These are phyloP conservation scores for Russula emetica DNA, from an alignment of 768 basidiomycete species.

Conservation along the genomic window DNA sequence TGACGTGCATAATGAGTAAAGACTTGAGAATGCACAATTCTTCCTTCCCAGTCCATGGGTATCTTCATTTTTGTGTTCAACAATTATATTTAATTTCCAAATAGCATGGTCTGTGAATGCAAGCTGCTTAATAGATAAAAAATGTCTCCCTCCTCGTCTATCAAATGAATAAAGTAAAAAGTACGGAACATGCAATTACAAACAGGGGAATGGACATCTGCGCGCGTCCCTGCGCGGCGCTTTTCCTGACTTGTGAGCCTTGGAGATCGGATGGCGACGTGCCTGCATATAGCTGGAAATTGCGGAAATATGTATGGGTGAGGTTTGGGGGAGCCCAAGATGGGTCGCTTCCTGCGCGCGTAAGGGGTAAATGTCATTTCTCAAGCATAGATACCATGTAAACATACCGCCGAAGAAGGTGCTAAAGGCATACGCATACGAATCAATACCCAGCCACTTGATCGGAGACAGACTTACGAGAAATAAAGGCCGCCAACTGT, in stretches of 20 bases:
- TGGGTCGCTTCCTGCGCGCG: conserved; percentile 49
- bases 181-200: conserved; percentile 1
- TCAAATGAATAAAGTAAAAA: conserved; percentile 7
- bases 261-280: conserved; percentile 24
- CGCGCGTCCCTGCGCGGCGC: neutral
- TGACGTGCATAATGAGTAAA: neutral
- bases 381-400: neutral
- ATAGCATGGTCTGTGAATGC: neutral
- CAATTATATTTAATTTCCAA: neutral
- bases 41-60: neutral
- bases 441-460: neutral
- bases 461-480: conserved; percentile 40
- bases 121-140: neutral
- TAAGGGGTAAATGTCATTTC: conserved; percentile 22
- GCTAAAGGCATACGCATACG: conserved; percentile 34
- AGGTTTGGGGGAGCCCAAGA: conserved; percentile 68
- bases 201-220: neutral
- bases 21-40: neutral
- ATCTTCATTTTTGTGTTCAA: neutral
- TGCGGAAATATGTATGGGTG: conserved; percentile 72
- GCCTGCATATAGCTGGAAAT: conserved; percentile 50
- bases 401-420: conserved; percentile 75
- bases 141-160: neutral
- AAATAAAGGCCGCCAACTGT: conserved; percentile 69
- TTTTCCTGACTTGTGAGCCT: conserved; percentile 16